A percentile compares a stretch with the other conserved stretches of the same genome.
These are phyloP conservation scores for Coleophoma crateriformis DNA, from an alignment of 2,329 filamentous ascomycete genomes.

Conservation along the genomic window DNA sequence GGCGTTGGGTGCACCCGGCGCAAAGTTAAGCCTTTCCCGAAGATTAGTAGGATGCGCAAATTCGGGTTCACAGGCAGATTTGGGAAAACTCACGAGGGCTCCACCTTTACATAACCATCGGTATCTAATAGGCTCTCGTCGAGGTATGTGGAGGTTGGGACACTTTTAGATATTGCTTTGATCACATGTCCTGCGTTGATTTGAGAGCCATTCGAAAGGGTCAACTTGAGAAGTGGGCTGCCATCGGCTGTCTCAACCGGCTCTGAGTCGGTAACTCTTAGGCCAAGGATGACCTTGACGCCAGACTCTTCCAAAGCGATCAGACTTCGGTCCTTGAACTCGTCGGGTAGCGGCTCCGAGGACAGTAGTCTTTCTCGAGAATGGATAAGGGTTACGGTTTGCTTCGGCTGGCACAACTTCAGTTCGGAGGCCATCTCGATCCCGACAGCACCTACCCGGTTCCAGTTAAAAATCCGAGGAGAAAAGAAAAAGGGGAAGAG, in stretches of 20 bases:
- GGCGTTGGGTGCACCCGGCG: conserved; percentile 47
- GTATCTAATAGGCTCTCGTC: conserved; percentile 52
- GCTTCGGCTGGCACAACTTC: conserved; percentile 58
- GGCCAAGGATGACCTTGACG: conserved; percentile 59
- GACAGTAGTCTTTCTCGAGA: conserved; percentile 66
- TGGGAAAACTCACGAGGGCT: conserved; percentile 38
- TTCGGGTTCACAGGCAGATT: too few relatives aligned
- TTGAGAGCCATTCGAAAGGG: conserved; percentile 53
- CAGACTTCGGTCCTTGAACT: conserved; percentile 58
- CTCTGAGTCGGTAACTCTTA: conserved; percentile 46
- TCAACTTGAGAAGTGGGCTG: conserved; percentile 38
- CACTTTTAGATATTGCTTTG: conserved; percentile 60
- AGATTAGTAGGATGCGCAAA: too few relatives aligned
- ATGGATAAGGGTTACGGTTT: conserved; percentile 69
- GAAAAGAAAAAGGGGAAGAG: conserved; percentile 1
- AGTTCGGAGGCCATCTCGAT: conserved; percentile 79
- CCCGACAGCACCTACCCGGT: conserved; percentile 59
- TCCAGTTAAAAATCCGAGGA: too few relatives aligned
- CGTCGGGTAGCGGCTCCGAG: conserved; percentile 64
- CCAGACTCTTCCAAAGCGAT: conserved; percentile 54
- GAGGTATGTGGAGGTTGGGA: conserved; percentile 58
- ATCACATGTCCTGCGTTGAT: conserved; percentile 61
- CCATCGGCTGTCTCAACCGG: conserved; percentile 40
- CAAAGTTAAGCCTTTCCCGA: conserved; percentile 34
- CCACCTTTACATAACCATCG: conserved; percentile 61